Evolutionary conservation across 805 yeast species (phyloP), one percentile per base, ranked within the genome.

Genomic region (Ogataea philodendri): DNA sequence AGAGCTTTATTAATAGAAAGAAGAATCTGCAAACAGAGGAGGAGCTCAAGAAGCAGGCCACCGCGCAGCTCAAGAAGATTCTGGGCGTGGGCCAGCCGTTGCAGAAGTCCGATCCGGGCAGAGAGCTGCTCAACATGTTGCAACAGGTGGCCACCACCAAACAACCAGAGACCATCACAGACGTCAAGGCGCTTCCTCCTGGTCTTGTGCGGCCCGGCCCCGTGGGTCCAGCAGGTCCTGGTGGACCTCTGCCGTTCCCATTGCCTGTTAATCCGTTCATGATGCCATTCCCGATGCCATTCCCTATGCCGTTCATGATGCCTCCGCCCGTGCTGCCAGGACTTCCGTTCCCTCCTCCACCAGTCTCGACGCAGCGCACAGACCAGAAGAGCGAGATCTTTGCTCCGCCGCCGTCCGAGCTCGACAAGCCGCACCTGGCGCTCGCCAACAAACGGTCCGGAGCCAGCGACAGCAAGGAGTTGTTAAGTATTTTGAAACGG

Each of bases 71-170:
- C 67, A 83, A 82, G 63, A 58, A 65, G 10, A 64, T 81, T 44
- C 65, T 84, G 51, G 88, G 87, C 26, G 65, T 84, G 26, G 70
- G 71, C 25, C 57, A 50, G 39, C 49, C 58, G 41, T 41, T 54
- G 25, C 53, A 56, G 18, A 57, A 37, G 39, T 55, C 58, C 18
- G 90, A 83, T 58, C 87, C 88, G 1, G 93, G 93, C 21, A 78
- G 90, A 67, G 90, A 81, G 35, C 58, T 84, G 39, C 69, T 84
- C 50, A 75, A 81, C 43, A 70, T 82, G 55, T 65, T 84, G 41
- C 76, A 73, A 44, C 57, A 62, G 30, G 72, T 74, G 11, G 67
- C 72, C 6, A 57, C 55, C 19, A 54, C 52, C 11, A 49, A 52
- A 22, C 54, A 52, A 26, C 45, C 55, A 20, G 44, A 46, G 24